Evolutionary conservation across 2,329 filamentous ascomycete genomes (phyloP).

Genomic region (Bipolaris oryzae): DNA sequence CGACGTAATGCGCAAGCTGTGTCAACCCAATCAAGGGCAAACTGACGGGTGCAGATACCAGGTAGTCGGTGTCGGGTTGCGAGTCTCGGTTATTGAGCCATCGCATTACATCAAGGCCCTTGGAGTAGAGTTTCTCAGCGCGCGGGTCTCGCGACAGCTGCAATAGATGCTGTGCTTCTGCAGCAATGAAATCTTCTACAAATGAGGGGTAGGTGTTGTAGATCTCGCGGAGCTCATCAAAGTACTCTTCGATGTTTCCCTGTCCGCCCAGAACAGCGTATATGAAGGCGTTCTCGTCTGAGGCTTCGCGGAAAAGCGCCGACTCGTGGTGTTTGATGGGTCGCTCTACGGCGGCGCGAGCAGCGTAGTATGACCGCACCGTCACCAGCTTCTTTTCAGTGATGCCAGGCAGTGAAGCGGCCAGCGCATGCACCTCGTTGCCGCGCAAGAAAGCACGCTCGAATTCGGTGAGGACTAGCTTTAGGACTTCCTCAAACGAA

Average conservation of each 20-base stretch:
- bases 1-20: constrained; percentile 92
- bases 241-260: constrained; percentile 99
- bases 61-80: constrained; percentile 90
- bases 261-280: constrained; percentile 97
- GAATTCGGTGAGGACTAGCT: constrained; percentile 92
- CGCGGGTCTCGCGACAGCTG: constrained; percentile 79
- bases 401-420: constrained; percentile 85
- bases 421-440: constrained; percentile 94
- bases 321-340: constrained; percentile 92
- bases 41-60: constrained; percentile 64
- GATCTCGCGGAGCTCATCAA: constrained; percentile 92
- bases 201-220: constrained; percentile 91
- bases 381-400: constrained; percentile 90
- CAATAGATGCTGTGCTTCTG: constrained; percentile 86
- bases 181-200: constrained; percentile 80
- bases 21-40: constrained; percentile 95
- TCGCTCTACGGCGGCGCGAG: constrained; percentile 80
- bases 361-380: constrained; percentile 89
- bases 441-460: constrained; percentile 92
- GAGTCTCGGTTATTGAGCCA: constrained; percentile 91
- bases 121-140: constrained; percentile 94
- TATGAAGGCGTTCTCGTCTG: constrained; percentile 80
- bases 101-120: constrained; percentile 92
- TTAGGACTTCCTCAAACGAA: constrained; percentile 90
- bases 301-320: constrained; percentile 85